phyloP scores from a whole-genome alignment of 2,329 filamentous ascomycete genomes.

The Colletotrichum australisinense region DNA sequence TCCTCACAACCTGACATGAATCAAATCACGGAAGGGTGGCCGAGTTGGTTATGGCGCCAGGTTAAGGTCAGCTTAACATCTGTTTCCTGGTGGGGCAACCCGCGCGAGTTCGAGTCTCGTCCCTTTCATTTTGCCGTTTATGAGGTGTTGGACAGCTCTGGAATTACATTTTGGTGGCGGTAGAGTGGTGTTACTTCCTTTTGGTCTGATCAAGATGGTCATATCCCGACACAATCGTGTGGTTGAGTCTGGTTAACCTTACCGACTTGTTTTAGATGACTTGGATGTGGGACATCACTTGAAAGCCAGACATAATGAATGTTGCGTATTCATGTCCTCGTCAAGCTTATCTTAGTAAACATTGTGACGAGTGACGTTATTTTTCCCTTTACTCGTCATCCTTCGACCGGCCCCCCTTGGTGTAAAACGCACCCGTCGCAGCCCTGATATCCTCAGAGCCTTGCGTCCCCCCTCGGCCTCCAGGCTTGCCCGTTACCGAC shows the following conservation, averaged over 20 bases:
- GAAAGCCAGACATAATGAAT: accelerated
- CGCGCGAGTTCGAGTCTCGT: conserved; percentile 21
- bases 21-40: background rate
- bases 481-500: conserved; percentile 15
- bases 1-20: accelerated
- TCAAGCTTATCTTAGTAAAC: too few relatives aligned
- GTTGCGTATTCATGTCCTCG: too few relatives aligned
- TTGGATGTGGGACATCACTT: too few relatives aligned
- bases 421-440: background rate
- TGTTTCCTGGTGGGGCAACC: conserved; percentile 23
- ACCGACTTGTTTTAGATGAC: too few relatives aligned
- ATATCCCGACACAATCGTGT: too few relatives aligned
- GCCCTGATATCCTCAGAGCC: conserved; percentile 7
- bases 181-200: accelerated
- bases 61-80: conserved; percentile 21
- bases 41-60: conserved; percentile 22
- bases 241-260: too few relatives aligned
- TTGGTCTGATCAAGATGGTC: background rate
- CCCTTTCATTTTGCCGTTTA: background rate
- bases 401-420: background rate
- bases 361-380: too few relatives aligned
- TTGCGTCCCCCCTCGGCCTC: conserved; percentile 17
- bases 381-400: background rate
- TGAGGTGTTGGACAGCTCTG: accelerated
- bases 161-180: background rate